Percentiles rank a stretch among this genome's conserved stretches.
Evolutionary conservation across 345 rosid species (phyloP).

Genomic region (Citrus cavaleriei): DNA sequence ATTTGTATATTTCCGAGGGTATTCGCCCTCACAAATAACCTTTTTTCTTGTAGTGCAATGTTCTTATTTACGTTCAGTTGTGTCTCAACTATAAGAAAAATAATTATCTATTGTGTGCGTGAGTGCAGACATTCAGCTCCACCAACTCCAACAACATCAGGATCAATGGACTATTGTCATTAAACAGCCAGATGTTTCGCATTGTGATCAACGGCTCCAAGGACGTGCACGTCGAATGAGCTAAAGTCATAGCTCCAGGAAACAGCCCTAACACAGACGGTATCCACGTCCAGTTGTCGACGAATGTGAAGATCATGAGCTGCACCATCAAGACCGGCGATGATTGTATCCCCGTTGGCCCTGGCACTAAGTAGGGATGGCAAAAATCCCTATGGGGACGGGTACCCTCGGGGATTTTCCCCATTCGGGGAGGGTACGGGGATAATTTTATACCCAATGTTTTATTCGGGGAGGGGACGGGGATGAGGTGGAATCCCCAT

Average conservation of each 20-base stretch:
- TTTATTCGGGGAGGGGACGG: too few species aligned
- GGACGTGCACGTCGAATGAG: slow-evolving; percentile 13
- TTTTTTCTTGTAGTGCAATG: too few species aligned
- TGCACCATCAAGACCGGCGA: slow-evolving; percentile 24
- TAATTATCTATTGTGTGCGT: background rate
- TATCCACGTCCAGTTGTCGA: slow-evolving; percentile 24
- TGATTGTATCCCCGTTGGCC: slow-evolving; percentile 29
- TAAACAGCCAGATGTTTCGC: slow-evolving; percentile 28
- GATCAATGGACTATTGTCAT: slow-evolving; percentile 14
- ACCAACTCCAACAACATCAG: slow-evolving; percentile 21
- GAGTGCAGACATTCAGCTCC: slow-evolving; percentile 16
- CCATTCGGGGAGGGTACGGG: too few species aligned
- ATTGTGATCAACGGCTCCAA: slow-evolving; percentile 20
- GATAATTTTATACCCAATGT: too few species aligned
- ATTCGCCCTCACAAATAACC: too few species aligned
- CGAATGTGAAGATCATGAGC: slow-evolving; percentile 2
- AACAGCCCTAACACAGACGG: slow-evolving; percentile 32
- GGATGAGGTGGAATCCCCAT: too few species aligned
- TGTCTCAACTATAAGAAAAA: too few species aligned
- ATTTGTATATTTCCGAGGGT: too few species aligned
- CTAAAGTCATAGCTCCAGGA: slow-evolving; percentile 6
- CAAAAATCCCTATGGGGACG: too few species aligned
- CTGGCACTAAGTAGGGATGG: slow-evolving; percentile 22
- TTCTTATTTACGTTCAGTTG: too few species aligned
- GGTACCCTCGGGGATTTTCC: too few species aligned